Conservation (phyloP, 805 yeast species). For the Maudiozyma pseudohumilis region DNA sequence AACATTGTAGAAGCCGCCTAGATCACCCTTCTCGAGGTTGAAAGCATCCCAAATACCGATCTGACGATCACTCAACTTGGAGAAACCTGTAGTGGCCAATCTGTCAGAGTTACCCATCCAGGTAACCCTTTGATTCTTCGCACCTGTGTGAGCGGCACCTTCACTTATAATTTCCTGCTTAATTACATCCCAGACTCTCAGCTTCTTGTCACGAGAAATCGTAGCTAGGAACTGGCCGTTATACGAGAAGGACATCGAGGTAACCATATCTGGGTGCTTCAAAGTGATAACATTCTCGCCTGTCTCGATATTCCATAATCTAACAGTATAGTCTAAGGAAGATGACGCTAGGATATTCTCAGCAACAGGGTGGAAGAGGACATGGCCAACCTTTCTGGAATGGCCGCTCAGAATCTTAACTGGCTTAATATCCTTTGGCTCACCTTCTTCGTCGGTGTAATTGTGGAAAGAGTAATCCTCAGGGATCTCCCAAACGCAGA, state of each 20-base stretch:
- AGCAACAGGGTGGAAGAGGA: conserved; percentile 83
- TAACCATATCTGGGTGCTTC: conserved; percentile 81
- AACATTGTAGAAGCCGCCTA: conserved; percentile 77
- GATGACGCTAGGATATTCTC: conserved; percentile 79
- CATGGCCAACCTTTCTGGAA: conserved; percentile 86
- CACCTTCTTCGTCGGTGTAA: conserved; percentile 44
- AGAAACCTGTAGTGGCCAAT: conserved; percentile 88
- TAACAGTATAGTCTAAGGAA: conserved; percentile 83
- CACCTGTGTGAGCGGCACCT: conserved; percentile 87
- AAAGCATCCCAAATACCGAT: conserved; percentile 86
- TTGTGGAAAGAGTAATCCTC: conserved; percentile 63
- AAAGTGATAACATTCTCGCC: conserved; percentile 64
- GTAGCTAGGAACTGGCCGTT: conserved; percentile 84
- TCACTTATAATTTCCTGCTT: conserved; percentile 64
- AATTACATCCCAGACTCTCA: conserved; percentile 88
- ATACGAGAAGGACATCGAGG: conserved; percentile 86
- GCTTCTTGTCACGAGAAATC: conserved; percentile 78
- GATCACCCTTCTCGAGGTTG: conserved; percentile 67
- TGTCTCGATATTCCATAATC: conserved; percentile 78
- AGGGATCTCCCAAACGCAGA: conserved; percentile 84
- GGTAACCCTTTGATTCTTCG: conserved; percentile 75
- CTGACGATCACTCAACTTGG: conserved; percentile 87
- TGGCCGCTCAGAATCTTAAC: conserved; percentile 71
- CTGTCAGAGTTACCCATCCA: conserved; percentile 89
- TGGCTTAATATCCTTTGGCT: conserved; percentile 63